A percentile compares a stretch with the other conserved stretches of the same genome.
Evolutionary conservation across 306 rosid genomes (phyloP).

Genomic region (Myrica gale): DNA sequence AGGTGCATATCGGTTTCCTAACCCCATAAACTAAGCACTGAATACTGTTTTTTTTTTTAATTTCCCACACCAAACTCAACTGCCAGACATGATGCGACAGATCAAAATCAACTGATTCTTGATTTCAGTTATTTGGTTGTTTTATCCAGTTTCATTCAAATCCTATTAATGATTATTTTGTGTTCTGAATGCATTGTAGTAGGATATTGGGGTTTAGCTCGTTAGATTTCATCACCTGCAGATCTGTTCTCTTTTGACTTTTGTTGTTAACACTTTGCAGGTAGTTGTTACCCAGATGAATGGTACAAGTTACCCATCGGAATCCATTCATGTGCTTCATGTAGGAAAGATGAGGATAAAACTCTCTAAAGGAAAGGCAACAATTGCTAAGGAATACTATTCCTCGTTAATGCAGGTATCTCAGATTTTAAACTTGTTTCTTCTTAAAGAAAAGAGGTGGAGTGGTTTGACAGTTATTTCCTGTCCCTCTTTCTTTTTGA

Average conservation of each 20-base stretch:
- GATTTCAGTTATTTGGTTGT: background rate
- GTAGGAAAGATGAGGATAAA: conserved; percentile 94
- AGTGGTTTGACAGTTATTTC: background rate
- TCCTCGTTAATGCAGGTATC: conserved; percentile 85
- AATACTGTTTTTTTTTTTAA: background rate
- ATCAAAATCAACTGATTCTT: no score
- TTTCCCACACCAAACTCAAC: background rate
- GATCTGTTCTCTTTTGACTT: background rate
- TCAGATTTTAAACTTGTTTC: background rate
- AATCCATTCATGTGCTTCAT: conserved; percentile 77
- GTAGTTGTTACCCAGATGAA: conserved; percentile 80
- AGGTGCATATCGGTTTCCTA: background rate
- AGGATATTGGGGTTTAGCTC: background rate
- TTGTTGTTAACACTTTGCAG: conserved; percentile 42
- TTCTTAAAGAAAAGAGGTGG: background rate
- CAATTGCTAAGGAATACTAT: conserved; percentile 75
- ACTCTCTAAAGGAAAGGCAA: conserved; percentile 64
- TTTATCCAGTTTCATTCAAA: background rate
- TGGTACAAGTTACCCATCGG: conserved; percentile 53
- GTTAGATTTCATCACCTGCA: background rate
- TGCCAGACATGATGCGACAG: background rate
- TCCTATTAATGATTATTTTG: background rate
- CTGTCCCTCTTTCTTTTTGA: background rate
- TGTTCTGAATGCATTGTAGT: background rate
- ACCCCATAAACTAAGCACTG: background rate